Conservation (phyloP, 1,284 basidiomycete genomes). For the Ceratobasidium sp. region DNA sequence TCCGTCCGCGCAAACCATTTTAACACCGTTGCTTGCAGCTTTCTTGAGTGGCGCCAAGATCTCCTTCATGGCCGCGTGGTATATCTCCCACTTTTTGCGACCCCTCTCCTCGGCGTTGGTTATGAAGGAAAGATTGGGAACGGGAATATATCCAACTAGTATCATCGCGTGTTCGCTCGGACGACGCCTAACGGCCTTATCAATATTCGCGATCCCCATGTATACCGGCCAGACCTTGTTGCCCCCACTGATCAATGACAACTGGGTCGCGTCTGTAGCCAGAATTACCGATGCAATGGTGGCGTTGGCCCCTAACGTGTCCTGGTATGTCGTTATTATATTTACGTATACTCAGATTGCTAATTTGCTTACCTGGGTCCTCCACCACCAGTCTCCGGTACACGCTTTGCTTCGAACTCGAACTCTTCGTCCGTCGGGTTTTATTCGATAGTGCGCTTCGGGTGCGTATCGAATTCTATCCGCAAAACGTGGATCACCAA, state of each 20-base stretch:
- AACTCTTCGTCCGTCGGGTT: neutral
- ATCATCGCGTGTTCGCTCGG: slow-evolving; percentile 22
- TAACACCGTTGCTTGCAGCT: slow-evolving; percentile 42
- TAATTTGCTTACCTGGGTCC: neutral
- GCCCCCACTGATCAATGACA: slow-evolving; percentile 3
- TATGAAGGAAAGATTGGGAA: neutral
- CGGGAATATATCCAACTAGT: slow-evolving; percentile 46
- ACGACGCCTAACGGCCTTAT: slow-evolving; percentile 30
- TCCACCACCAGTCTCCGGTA: slow-evolving; percentile 42
- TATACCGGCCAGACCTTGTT: slow-evolving; percentile 47
- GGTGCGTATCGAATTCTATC: slow-evolving; percentile 34
- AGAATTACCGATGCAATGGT: slow-evolving; percentile 17
- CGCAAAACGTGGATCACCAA: slow-evolving; percentile 34
- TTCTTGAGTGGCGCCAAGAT: slow-evolving; percentile 48
- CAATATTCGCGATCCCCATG: slow-evolving; percentile 46
- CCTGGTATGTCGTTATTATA: neutral
- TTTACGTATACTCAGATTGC: neutral
- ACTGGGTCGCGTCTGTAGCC: slow-evolving; percentile 15
- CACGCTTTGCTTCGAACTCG: slow-evolving; percentile 29
- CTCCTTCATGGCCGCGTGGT: slow-evolving; percentile 49
- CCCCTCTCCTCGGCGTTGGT: neutral
- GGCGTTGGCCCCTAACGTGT: neutral
- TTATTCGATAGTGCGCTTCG: neutral
- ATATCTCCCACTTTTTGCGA: slow-evolving; percentile 39
- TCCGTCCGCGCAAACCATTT: slow-evolving; percentile 49